These are phyloP conservation scores for Tardiomyces digboiensis DNA, from an alignment of 1,139 yeast species.

Conservation along the genomic window DNA sequence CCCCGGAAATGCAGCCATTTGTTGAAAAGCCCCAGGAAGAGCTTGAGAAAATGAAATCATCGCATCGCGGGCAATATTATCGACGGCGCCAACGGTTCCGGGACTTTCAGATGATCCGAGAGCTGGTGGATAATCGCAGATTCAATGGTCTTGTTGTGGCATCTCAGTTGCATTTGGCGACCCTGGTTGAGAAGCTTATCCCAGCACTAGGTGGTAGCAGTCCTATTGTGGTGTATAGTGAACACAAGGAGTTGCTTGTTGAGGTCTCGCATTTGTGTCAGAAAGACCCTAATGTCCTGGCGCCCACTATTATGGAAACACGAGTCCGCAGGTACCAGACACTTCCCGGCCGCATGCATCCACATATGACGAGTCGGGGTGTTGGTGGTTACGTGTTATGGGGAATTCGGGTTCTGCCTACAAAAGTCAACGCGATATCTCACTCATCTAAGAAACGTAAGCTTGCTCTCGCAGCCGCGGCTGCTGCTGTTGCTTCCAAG, in stretches of 20 bases:
- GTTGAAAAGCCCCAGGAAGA: constrained; percentile 36
- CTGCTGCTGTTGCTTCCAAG: background rate
- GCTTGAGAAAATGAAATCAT: constrained; percentile 44
- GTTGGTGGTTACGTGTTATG: constrained; percentile 84
- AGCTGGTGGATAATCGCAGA: constrained; percentile 42
- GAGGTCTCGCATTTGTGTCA: constrained; percentile 62
- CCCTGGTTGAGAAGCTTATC: constrained; percentile 52
- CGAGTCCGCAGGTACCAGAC: constrained; percentile 86
- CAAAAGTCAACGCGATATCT: constrained; percentile 35
- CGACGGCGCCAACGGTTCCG: constrained; percentile 53
- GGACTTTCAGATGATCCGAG: constrained; percentile 34
- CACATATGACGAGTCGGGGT: constrained; percentile 87
- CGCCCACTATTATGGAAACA: constrained; percentile 77
- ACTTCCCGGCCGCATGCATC: constrained; percentile 90
- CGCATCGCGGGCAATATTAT: constrained; percentile 56
- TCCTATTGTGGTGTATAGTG: constrained; percentile 75
- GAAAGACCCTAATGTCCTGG: constrained; percentile 53
- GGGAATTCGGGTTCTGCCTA: constrained; percentile 77
- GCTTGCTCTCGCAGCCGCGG: constrained; percentile 8
- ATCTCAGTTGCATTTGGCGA: constrained; percentile 60
- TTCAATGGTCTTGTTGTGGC: constrained; percentile 77
- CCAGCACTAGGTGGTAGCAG: constrained; percentile 77
- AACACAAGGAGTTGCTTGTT: constrained; percentile 67
- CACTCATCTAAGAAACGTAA: constrained; percentile 18
- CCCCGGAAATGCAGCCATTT: constrained; percentile 39